Evolutionary conservation across 1,284 basidiomycete species (phyloP), one percentile per base, ranked within the genome.

Genomic region (Ustilago esculenta): DNA sequence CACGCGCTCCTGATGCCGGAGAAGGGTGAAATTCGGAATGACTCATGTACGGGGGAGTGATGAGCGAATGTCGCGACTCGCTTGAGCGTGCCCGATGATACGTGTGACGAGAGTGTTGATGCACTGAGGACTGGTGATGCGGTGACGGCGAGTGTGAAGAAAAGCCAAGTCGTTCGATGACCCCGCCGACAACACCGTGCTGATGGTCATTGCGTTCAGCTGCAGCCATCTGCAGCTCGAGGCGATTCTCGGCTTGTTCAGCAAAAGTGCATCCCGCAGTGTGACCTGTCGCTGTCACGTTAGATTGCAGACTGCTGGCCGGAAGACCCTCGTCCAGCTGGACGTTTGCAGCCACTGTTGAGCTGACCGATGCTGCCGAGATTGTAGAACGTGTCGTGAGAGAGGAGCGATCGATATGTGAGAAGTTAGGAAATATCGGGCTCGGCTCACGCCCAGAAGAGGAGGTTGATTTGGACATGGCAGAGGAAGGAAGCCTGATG

Each of bases 131-230:
- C 6, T 46, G 27, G 12, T 56, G 59, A 35, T 50, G 47, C 1
- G 45, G 39, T 6, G 57, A 48, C 0, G 49, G 44, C 8, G 49
- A 40, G 25, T 57, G 50, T 1, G 41, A 40, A 15, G 60, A 39
- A 21, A 71, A 33, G 4, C 68, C 68, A 8, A 71, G 68, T 12
- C 49, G 50, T 30, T 71, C 68, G 21, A 71, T 65, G 9, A 65
- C 61, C 2, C 68, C 61, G 2, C 68, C 68, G 7, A 71, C 53
- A 3, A 71, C 48, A 18, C 68, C 61, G 35, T 71, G 68, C 50
- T 65, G 57, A 23, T 71, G 68, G 21, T 66, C 68, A n/a, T 61
- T 66, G 34, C 68, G 61, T 27, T 66, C 61, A 12, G 68, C 68
- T 15, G 68, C 68, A 1, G 61, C 61, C 37, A 66, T 71, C 21